Base-by-base conservation (phyloP, 78 protist genomes). In the Guillardia theta region DNA sequence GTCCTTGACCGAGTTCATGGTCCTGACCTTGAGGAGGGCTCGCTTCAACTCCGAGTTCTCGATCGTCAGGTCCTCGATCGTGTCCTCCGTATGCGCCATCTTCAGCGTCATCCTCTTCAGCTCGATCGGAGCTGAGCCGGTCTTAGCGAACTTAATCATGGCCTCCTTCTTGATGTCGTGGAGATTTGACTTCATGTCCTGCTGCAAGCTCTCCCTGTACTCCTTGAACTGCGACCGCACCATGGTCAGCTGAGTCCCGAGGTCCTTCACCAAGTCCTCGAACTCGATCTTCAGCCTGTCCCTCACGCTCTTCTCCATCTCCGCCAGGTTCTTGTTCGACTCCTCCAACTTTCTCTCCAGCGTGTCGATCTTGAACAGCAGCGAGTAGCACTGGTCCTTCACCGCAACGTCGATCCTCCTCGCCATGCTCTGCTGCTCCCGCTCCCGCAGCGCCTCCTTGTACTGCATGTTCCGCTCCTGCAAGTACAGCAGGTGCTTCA, bases 11-110 rank as follows among this genome's bases (percentile, higher is more conserved):
- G 50, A 2, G 90, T 78, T 78, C 90, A 78, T 78, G 2, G 90
- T 78, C 33, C 90, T 46, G 37, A 43, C 90, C 50, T 78, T 78
- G 33, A 78, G 21, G 90, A 78, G 90, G 15, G 90, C 90, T 24
- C 90, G 90, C 90, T 78, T 78, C 33, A 78, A 48, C 90, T 78
- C 90, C 41, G 50, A 43, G 48, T 78, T 78, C 44, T 78, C 90
- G 90, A 78, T 43, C 18, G 90, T 78, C 37, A 78, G 90, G 90
- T 78, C 90, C 48, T 78, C 90, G 48, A 78, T 78, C 53, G 48
- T 37, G 90, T 78, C 90, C 12, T 78, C 90, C 9, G 90, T 78
- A 22, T 78, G 90, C 48, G 47, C 48, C 90, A 78, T 78, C 90
- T 78, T 78, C 33, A 78, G 90, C 45, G 90, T 78, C 48, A 78